These are phyloP conservation scores for Bisporella sp. DNA, from an alignment of 2,329 filamentous ascomycete species.

Conservation along the genomic window DNA sequence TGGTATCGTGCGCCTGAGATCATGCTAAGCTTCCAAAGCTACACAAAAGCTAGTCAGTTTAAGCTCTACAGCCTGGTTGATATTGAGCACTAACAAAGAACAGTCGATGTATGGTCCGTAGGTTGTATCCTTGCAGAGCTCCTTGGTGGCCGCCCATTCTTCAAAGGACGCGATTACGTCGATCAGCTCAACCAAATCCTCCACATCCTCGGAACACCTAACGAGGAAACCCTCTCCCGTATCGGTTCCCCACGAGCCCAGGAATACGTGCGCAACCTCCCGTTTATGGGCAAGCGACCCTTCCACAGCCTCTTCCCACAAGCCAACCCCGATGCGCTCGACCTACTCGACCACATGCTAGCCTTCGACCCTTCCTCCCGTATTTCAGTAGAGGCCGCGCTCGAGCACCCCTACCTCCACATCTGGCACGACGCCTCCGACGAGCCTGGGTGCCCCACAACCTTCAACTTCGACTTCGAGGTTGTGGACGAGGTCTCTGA, in stretches of 20 bases:
- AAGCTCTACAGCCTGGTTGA: constrained; percentile 2
- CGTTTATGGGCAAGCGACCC: constrained; percentile 87
- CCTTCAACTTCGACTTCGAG: constrained; percentile 98
- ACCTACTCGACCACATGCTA: constrained; percentile 94
- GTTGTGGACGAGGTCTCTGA: constrained; percentile 91
- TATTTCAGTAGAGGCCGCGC: constrained; percentile 88
- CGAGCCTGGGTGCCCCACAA: constrained; percentile 86
- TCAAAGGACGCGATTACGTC: constrained; percentile 98
- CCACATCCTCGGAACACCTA: constrained; percentile 93
- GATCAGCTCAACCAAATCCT: constrained; percentile 99
- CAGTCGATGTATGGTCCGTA: constrained; percentile 98
- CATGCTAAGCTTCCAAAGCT: constrained; percentile 99
- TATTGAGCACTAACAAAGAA: constrained; percentile 9
- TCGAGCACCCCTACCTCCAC: constrained; percentile 92
- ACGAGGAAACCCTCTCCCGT: constrained; percentile 85
- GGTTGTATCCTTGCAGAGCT: constrained; percentile 96
- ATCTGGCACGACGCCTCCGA: constrained; percentile 97
- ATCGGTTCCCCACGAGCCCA: constrained; percentile 95
- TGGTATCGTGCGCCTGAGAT: constrained; percentile 99
- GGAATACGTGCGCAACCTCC: constrained; percentile 96
- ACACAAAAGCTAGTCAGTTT: constrained; percentile 97
- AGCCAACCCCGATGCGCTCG: constrained; percentile 91
- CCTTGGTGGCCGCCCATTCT: constrained; percentile 92
- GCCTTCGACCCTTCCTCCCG: constrained; percentile 92
- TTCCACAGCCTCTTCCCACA: constrained; percentile 87